A percentile compares a stretch with the other conserved stretches of the same genome.
Evolutionary conservation across 495 filamentous ascomycete species (phyloP).

Genomic region (Chaetomium cochliodes): DNA sequence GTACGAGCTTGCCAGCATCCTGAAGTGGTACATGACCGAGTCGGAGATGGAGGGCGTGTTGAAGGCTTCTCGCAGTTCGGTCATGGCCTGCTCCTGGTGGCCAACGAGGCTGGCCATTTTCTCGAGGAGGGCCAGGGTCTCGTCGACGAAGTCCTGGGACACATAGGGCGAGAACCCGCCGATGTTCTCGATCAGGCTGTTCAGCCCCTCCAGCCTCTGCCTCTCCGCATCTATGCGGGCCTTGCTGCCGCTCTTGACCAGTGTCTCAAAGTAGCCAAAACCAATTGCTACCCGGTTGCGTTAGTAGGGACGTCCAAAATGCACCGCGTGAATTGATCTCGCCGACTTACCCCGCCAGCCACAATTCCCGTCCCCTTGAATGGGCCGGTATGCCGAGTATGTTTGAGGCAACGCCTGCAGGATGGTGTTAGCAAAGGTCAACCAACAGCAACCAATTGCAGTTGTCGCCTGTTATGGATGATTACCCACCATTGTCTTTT

Average conservation of each 20-base stretch:
- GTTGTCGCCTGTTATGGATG: slow-evolving; percentile 19
- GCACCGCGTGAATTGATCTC: background rate
- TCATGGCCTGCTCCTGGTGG: slow-evolving; percentile 55
- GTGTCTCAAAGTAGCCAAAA: slow-evolving; percentile 87
- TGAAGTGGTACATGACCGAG: slow-evolving; percentile 63
- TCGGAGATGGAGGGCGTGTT: slow-evolving; percentile 66
- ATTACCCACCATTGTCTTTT: slow-evolving; percentile 73
- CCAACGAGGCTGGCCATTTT: slow-evolving; percentile 56
- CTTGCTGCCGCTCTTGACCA: slow-evolving; percentile 64
- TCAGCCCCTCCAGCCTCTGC: slow-evolving; percentile 67
- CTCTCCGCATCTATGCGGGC: slow-evolving; percentile 66
- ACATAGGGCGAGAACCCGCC: slow-evolving; percentile 65
- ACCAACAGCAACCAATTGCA: background rate
- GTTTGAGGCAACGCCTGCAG: slow-evolving; percentile 72
- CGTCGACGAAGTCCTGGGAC: slow-evolving; percentile 81
- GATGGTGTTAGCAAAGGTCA: slow-evolving; percentile 4
- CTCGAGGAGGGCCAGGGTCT: slow-evolving; percentile 63
- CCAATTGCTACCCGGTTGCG: slow-evolving; percentile 64
- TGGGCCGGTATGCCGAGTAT: slow-evolving; percentile 82
- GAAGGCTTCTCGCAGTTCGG: slow-evolving; percentile 68
- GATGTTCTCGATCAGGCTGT: slow-evolving; percentile 62
- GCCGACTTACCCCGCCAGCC: slow-evolving; percentile 84
- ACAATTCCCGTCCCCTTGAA: slow-evolving; percentile 93
- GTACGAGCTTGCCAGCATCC: slow-evolving; percentile 84
- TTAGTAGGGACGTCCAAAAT: slow-evolving; percentile 22